Conservation (phyloP, 2,329 filamentous ascomycete species). For the Orbilia ellipsospora region DNA sequence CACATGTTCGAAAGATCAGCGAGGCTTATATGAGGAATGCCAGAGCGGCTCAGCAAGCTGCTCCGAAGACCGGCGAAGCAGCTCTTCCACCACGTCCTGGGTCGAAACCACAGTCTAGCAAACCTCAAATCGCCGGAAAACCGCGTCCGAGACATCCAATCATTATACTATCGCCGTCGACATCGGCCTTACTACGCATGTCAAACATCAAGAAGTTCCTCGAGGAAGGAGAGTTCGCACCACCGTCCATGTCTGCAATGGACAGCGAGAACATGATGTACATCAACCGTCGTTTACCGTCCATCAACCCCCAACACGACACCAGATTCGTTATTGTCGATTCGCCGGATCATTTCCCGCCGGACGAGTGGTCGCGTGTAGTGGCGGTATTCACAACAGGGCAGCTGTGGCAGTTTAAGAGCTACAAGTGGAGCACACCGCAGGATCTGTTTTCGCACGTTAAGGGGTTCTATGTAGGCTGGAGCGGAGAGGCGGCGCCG, state of each 20-base stretch:
- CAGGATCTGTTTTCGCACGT: conserved; percentile 90
- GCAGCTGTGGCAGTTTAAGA: conserved; percentile 98
- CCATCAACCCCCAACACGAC: conserved; percentile 75
- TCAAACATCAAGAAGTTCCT: conserved; percentile 96
- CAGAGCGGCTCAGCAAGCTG: conserved; percentile 61
- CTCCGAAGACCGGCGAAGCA: conserved; percentile 57
- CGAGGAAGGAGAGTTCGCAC: conserved; percentile 81
- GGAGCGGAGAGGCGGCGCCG: conserved; percentile 84
- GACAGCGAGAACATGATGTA: conserved; percentile 79
- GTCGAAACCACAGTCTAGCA: conserved; percentile 58
- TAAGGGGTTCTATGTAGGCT: conserved; percentile 88
- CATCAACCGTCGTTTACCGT: conserved; percentile 79
- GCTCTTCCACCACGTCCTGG: conserved; percentile 61
- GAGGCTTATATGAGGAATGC: conserved; percentile 75
- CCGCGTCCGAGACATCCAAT: conserved; percentile 70
- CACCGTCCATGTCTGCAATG: conserved; percentile 72
- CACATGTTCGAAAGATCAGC: conserved; percentile 87
- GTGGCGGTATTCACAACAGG: conserved; percentile 98
- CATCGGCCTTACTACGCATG: conserved; percentile 92
- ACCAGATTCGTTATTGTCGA: conserved; percentile 97
- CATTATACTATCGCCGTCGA: conserved; percentile 94
- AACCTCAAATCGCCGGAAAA: conserved; percentile 68
- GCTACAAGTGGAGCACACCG: conserved; percentile 93
- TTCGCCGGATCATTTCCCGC: conserved; percentile 92
- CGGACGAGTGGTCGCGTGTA: conserved; percentile 95